Base-by-base conservation (phyloP, 805 yeast species). In the Priceomyces carsonii region DNA sequence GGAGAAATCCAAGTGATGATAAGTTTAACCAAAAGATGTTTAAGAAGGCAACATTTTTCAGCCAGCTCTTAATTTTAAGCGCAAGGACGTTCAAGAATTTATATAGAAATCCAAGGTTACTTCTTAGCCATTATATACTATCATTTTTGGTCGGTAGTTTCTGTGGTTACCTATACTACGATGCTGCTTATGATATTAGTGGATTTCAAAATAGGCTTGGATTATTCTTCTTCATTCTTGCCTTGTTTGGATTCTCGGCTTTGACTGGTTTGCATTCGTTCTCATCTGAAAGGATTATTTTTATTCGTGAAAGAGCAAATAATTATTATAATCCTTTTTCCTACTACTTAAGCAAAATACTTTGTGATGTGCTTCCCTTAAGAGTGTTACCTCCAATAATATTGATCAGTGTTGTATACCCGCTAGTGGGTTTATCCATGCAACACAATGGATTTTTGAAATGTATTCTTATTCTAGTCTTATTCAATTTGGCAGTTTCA, bases 141-240 rank as follows among this genome's bases (percentile, higher is more conserved):
- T 82, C 96, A 0, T 60, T 86, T 6, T 57, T 81, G 10, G 77
- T 91, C 59, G 96, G 95, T 1, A 53, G 80, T 3, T 85, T 91
- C 61, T 82, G 96, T 60, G 96, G 98, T 0, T 77, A 77, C 32
- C 68, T 93, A 26, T 93, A 93, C 59, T 91, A 82, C 62, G 73
- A 88, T 51, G 80, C 91, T 17, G 69, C 80, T 26, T 85, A 88
- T 54, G 96, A 91, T 57, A 91, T 93, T 36, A 81, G 95, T 51
- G 99, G 99, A 0, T 93, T 93, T 69, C 99, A 93, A 59, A 93
- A 93, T 61, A 74, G 99, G 49, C 71, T 93, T 45, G 99, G 99
- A 0, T 68, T 93, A 40, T 93, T 93, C 61, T 91, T 93, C 69
- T 93, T 93, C 59, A 63, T 90, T 33, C 69, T 93, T 42, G 87